Percentiles rank a stretch among this genome's conserved stretches.
These are phyloP conservation scores for Rhizoclosmatium globosum DNA, from an alignment of 192 early-diverging fungal genomes.

Conservation along the genomic window DNA sequence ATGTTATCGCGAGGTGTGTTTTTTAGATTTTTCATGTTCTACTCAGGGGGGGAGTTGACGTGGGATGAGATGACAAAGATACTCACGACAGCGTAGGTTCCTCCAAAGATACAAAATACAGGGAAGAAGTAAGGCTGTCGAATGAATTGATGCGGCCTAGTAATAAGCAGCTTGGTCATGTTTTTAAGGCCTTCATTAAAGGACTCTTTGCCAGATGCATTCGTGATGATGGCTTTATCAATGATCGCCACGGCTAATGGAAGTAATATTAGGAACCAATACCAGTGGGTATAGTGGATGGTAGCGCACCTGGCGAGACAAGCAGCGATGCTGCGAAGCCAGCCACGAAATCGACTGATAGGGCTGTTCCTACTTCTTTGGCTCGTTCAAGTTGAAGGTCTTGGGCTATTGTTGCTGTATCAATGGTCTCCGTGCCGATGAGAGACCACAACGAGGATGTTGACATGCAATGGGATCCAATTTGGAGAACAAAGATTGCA, in stretches of 20 bases:
- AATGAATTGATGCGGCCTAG: constrained; percentile 36
- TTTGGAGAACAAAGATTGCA: no score
- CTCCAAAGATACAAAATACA: constrained; percentile 51
- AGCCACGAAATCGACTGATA: constrained; percentile 12
- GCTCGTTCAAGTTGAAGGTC: not conserved
- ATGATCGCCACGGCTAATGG: constrained; percentile 55
- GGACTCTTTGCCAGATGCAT: constrained; percentile 44
- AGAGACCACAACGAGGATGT: no score
- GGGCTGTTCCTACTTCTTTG: not conserved
- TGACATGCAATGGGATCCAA: no score
- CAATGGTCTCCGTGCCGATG: no score
- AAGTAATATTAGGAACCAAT: constrained; percentile 25
- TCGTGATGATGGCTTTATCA: constrained; percentile 56
- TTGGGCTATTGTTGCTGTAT: no score
- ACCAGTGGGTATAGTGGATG: not conserved
- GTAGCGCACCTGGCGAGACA: constrained; percentile 24
- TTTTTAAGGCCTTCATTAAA: constrained; percentile 32
- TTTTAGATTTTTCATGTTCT: not conserved
- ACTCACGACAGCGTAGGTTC: constrained; percentile 36
- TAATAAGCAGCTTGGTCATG: constrained; percentile 37
- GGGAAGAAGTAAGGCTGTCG: constrained; percentile 43
- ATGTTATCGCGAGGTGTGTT: constrained; percentile 7
- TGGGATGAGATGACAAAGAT: not conserved
- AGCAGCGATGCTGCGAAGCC: constrained; percentile 13
- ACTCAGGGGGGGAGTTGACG: not conserved